These are phyloP conservation scores for Penicillium lagena DNA, from an alignment of 495 filamentous ascomycete genomes.

Conservation along the genomic window DNA sequence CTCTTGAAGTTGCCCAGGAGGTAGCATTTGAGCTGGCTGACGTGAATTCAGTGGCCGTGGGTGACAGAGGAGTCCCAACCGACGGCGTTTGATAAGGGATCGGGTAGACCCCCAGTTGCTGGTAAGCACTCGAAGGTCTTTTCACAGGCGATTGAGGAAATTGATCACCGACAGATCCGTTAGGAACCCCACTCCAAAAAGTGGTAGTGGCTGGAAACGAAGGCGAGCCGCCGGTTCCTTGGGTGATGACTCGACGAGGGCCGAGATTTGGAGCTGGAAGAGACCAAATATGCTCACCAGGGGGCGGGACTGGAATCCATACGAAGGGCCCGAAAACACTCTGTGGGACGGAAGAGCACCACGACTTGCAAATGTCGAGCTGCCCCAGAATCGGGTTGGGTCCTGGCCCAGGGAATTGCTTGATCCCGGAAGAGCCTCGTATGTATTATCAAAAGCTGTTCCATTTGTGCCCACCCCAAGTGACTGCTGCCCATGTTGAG, in stretches of 20 bases:
- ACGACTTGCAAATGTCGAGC: slow-evolving; percentile 12
- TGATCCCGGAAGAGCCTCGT: slow-evolving; percentile 17
- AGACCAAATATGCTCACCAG: slow-evolving; percentile 26
- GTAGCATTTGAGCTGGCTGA: slow-evolving; percentile 29
- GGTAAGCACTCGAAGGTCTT: slow-evolving; percentile 33
- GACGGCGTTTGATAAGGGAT: slow-evolving; percentile 61
- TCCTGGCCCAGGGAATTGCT: slow-evolving; percentile 20
- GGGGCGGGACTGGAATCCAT: slow-evolving; percentile 22
- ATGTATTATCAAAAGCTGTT: slow-evolving; percentile 22
- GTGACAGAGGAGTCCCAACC: slow-evolving; percentile 75
- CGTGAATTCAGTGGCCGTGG: slow-evolving; percentile 78
- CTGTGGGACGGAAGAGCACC: slow-evolving; percentile 27
- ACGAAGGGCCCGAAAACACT: slow-evolving; percentile 33
- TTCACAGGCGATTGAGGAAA: slow-evolving; percentile 22
- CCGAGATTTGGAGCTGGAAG: slow-evolving; percentile 25
- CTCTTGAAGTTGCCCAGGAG: slow-evolving; percentile 44
- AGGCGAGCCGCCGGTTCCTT: slow-evolving; percentile 32
- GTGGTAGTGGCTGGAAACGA: slow-evolving; percentile 23
- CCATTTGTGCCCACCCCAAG: slow-evolving; percentile 19
- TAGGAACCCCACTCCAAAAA: slow-evolving; percentile 28
- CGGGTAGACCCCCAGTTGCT: slow-evolving; percentile 46
- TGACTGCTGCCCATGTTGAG: slow-evolving; percentile 23
- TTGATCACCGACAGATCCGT: slow-evolving; percentile 17
- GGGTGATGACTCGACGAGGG: slow-evolving; percentile 31
- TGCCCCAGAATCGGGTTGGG: slow-evolving; percentile 26